Percentiles rank a stretch among this genome's conserved stretches.
These are phyloP conservation scores for Stevia rebaudiana DNA, from an alignment of 140 eudicot genomes.

Conservation along the genomic window DNA sequence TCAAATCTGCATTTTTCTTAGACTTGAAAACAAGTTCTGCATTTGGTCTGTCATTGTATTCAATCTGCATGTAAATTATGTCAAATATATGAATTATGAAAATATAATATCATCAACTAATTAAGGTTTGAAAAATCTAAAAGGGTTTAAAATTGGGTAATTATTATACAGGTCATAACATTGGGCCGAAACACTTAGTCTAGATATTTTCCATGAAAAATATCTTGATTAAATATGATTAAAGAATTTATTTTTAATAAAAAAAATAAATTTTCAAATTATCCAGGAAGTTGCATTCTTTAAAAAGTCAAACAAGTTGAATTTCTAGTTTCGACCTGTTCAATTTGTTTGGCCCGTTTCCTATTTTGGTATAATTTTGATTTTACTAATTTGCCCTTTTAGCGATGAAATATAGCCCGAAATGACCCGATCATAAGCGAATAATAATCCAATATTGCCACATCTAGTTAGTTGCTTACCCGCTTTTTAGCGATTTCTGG, in stretches of 20 bases:
- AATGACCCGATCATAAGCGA: neutral
- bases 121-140: neutral
- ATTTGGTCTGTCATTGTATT: conserved; percentile 82
- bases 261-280: neutral
- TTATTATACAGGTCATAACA: neutral
- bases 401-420: neutral
- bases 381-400: neutral
- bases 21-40: conserved; percentile 82
- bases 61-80: conserved; percentile 49
- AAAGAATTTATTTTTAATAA: neutral
- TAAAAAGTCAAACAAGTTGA: neutral
- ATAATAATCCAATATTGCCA: neutral
- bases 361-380: neutral
- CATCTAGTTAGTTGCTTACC: conserved; percentile 40
- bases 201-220: neutral
- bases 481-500: conserved; percentile 74
- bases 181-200: neutral
- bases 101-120: neutral
- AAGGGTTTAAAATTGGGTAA: neutral
- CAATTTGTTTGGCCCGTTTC: neutral
- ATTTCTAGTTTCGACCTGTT: neutral
- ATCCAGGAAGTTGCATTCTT: neutral
- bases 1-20: conserved; percentile 72
- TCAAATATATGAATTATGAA: neutral
- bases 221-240: neutral